These are phyloP conservation scores for Globisporangium mamillatum DNA, from an alignment of 352 stramenopile genomes.

Conservation along the genomic window DNA sequence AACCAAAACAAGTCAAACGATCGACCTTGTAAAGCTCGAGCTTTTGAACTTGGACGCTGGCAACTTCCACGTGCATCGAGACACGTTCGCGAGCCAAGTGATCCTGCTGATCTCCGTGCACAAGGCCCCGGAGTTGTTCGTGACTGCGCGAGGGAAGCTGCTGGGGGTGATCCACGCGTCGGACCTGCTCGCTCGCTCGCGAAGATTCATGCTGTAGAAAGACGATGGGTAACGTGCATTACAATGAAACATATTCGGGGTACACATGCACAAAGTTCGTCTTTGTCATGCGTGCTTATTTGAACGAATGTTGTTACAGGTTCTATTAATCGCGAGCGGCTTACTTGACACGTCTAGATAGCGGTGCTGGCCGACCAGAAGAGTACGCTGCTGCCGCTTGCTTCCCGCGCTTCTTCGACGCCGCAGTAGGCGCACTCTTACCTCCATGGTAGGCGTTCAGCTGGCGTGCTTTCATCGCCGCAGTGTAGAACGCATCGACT, in stretches of 20 bases:
- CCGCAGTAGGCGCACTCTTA: background rate
- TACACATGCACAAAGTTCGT: background rate
- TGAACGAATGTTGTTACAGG: background rate
- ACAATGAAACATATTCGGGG: background rate
- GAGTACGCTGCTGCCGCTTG: slow-evolving; percentile 2
- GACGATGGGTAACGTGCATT: background rate
- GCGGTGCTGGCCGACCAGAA: background rate
- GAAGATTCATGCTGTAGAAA: slow-evolving; percentile 50
- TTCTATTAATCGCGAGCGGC: background rate
- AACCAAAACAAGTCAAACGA: slow-evolving; percentile 24
- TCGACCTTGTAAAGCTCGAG: slow-evolving; percentile 62
- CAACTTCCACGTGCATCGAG: slow-evolving; percentile 67
- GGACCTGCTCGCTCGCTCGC: slow-evolving; percentile 60
- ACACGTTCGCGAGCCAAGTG: slow-evolving; percentile 66
- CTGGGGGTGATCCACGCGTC: slow-evolving; percentile 69
- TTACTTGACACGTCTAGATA: slow-evolving; percentile 7
- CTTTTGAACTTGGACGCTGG: slow-evolving; percentile 60
- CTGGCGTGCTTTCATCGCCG: slow-evolving; percentile 60
- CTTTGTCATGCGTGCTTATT: background rate
- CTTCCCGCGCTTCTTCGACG: background rate
- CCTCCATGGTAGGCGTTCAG: slow-evolving; percentile 12
- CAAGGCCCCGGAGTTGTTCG: slow-evolving; percentile 71
- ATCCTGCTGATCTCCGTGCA: slow-evolving; percentile 80
- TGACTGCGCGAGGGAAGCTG: slow-evolving; percentile 67
- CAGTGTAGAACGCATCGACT: slow-evolving; percentile 63